phyloP scores from a whole-genome alignment of 257 asterid genomes.

The Echium plantagineum region DNA sequence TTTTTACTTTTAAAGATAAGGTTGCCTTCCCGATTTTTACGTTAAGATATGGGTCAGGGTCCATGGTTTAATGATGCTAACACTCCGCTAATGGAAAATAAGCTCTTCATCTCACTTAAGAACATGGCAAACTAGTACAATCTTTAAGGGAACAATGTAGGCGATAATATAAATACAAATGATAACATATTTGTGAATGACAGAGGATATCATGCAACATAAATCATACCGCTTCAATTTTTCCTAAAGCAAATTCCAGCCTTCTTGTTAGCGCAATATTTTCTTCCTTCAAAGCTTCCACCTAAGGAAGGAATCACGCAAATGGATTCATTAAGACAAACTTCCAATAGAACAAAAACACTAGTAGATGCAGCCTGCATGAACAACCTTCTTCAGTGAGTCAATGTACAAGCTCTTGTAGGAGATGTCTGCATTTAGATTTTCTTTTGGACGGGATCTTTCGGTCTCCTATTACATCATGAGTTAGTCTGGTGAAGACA shows the following conservation, averaged over 20 bases:
- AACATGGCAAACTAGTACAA: too few relatives aligned
- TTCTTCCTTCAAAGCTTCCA: constrained; percentile 11
- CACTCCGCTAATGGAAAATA: too few relatives aligned
- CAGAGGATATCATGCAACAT: background rate
- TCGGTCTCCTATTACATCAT: background rate
- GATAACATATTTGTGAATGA: too few relatives aligned
- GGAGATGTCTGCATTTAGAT: background rate
- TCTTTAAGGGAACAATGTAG: too few relatives aligned
- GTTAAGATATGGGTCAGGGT: too few relatives aligned
- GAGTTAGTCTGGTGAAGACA: background rate
- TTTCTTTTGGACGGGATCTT: background rate
- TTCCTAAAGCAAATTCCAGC: constrained; percentile 18
- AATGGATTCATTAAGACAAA: background rate
- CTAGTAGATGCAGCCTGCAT: background rate
- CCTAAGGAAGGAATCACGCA: background rate
- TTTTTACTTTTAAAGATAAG: too few relatives aligned
- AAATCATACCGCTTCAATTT: constrained; percentile 17
- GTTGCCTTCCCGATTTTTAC: too few relatives aligned
- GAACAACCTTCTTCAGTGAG: constrained; percentile 4
- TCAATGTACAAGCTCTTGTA: constrained; percentile 4
- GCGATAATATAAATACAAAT: too few relatives aligned
- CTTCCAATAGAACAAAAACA: background rate
- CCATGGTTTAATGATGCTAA: too few relatives aligned
- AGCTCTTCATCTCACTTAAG: too few relatives aligned
- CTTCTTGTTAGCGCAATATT: constrained; percentile 9